Evolutionary conservation across 495 filamentous ascomycete genomes (phyloP).

Genomic region (Glonium stellatum): DNA sequence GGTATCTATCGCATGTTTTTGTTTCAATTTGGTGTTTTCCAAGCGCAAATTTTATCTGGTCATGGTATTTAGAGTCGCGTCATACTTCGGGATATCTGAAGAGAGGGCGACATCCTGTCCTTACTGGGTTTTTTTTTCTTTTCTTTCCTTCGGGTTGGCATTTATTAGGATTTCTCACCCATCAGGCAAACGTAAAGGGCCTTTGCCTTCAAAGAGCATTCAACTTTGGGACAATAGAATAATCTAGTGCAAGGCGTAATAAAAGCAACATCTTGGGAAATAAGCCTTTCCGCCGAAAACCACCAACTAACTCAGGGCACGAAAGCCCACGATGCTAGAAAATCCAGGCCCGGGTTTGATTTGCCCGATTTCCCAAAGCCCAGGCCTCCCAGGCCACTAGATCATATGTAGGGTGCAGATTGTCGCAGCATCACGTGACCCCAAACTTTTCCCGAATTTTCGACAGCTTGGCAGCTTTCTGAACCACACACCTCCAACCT

Average conservation of each 20-base stretch:
- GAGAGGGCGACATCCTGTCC: conserved; percentile 21
- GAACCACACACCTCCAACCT: background rate
- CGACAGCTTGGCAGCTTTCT: background rate
- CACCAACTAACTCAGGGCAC: too few species aligned
- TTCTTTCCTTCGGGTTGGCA: too few species aligned
- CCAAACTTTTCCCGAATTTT: background rate
- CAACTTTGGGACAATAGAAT: conserved; percentile 1
- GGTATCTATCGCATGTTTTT: conserved; percentile 9
- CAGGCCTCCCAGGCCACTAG: background rate
- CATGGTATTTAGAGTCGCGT: conserved; percentile 17
- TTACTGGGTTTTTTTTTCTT: conserved; percentile 24
- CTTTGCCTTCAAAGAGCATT: conserved; percentile 2
- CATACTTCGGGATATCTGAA: conserved; percentile 9
- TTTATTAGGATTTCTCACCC: conserved; percentile 20
- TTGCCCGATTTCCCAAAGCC: background rate
- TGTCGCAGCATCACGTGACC: background rate
- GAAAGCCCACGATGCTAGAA: too few species aligned
- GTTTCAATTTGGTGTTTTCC: background rate
- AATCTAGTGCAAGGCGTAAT: conserved; percentile 1
- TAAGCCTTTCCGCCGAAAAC: background rate
- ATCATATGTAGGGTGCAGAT: background rate
- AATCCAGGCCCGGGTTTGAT: too few species aligned
- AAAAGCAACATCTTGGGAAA: background rate
- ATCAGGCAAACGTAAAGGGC: background rate
- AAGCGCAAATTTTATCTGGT: background rate